A percentile compares a stretch with the other conserved stretches of the same genome.
Evolutionary conservation across 768 basidiomycete genomes (phyloP).

Genomic region (Serendipita sp.): DNA sequence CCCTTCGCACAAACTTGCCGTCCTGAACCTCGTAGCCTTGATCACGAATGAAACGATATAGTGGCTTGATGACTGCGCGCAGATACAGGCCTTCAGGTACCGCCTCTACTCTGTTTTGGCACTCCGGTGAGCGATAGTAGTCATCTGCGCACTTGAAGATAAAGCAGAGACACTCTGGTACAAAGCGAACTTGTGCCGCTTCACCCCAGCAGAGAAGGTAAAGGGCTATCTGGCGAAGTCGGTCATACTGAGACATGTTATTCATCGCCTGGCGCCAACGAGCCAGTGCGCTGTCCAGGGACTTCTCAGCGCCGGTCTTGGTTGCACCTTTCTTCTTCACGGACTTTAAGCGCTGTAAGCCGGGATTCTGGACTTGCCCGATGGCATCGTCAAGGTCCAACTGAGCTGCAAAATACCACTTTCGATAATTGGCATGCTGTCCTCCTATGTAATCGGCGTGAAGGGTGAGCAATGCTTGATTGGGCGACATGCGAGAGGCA

Average conservation of each 20-base stretch:
- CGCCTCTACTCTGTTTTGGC: slow-evolving; percentile 80
- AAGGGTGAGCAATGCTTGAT: slow-evolving; percentile 84
- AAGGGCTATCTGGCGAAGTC: slow-evolving; percentile 88
- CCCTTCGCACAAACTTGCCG: slow-evolving; percentile 84
- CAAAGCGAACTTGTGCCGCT: slow-evolving; percentile 91
- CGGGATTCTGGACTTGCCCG: slow-evolving; percentile 82
- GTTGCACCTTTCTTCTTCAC: slow-evolving; percentile 49
- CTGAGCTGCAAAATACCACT: slow-evolving; percentile 99
- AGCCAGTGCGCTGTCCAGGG: slow-evolving; percentile 71
- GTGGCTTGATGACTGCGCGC: slow-evolving; percentile 74
- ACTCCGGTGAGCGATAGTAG: slow-evolving; percentile 98
- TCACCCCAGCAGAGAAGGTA: slow-evolving; percentile 97
- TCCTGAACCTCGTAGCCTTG: slow-evolving; percentile 96
- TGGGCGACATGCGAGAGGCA: slow-evolving; percentile 92
- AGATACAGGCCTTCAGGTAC: slow-evolving; percentile 95
- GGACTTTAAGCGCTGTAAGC: slow-evolving; percentile 68
- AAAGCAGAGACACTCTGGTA: slow-evolving; percentile 94
- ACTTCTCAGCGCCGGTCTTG: slow-evolving; percentile 48
- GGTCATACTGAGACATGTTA: slow-evolving; percentile 96
- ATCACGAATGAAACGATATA: slow-evolving; percentile 93
- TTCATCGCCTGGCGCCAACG: slow-evolving; percentile 98
- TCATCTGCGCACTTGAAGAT: slow-evolving; percentile 99
- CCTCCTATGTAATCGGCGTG: slow-evolving; percentile 99
- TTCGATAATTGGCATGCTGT: slow-evolving; percentile 95
- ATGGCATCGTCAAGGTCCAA: slow-evolving; percentile 97